Evolutionary conservation across 176 grass and related monocot species (phyloP).

Genomic region (Avena insularis): DNA sequence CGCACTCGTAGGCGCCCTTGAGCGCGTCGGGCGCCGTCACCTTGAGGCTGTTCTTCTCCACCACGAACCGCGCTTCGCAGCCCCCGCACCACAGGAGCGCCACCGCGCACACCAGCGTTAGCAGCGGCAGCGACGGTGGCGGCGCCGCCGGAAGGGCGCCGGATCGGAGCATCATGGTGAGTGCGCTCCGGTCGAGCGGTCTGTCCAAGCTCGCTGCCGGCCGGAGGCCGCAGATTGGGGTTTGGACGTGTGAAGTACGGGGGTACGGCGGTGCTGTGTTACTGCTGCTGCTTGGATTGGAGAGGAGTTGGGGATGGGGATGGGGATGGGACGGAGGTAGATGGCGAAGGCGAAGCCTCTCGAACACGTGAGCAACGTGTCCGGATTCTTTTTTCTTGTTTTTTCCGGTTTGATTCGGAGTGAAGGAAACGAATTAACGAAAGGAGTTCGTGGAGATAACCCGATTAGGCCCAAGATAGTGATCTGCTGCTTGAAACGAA

Average conservation of each 20-base stretch:
- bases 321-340: not conserved
- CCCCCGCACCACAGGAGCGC: slow-evolving; percentile 45
- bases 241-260: not conserved
- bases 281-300: slow-evolving; percentile 1
- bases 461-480: not conserved
- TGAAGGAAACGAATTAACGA: not conserved
- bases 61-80: slow-evolving; percentile 61
- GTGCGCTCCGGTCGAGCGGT: not conserved
- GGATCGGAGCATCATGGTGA: slow-evolving; percentile 19
- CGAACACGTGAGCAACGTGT: slow-evolving; percentile 28
- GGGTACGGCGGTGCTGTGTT: not conserved
- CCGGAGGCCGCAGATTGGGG: not conserved
- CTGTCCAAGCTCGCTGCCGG: not conserved
- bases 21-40: slow-evolving; percentile 63
- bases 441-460: not conserved
- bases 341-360: slow-evolving; percentile 18
- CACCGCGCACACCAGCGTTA: slow-evolving; percentile 47
- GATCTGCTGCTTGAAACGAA: too few relatives aligned
- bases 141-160: not conserved
- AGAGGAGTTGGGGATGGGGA: slow-evolving; percentile 20
- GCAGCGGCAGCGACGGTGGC: slow-evolving; percentile 4
- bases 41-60: slow-evolving; percentile 86
- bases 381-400: not conserved
- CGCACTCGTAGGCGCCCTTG: slow-evolving; percentile 78
- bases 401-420: not conserved